Evolutionary conservation across 2,329 filamentous ascomycete genomes (phyloP).

Genomic region (Aureobasidium mangrovei): DNA sequence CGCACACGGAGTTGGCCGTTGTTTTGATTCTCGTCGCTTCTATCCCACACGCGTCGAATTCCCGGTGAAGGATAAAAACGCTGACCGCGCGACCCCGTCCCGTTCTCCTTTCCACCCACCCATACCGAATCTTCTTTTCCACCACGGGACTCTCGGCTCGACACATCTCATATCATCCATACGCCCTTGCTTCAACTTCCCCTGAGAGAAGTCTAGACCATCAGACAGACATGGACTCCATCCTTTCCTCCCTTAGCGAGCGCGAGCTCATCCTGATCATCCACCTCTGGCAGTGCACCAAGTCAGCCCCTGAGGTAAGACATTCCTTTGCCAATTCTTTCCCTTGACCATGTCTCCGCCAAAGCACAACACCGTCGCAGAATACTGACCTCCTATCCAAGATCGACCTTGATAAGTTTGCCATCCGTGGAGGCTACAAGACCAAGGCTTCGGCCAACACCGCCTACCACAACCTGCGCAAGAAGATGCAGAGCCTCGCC

Average conservation of each 20-base stretch:
- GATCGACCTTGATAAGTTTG: constrained; percentile 20
- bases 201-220: no score
- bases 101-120: no score
- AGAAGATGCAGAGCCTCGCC: constrained; percentile 70
- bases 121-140: no score
- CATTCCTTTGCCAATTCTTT: background rate
- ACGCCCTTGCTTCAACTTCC: no score
- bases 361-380: background rate
- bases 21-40: no score
- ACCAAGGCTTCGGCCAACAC: constrained; percentile 18
- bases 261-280: background rate
- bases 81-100: no score
- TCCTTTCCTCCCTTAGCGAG: background rate
- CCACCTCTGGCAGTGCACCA: background rate
- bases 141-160: no score
- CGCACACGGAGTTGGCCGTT: no score
- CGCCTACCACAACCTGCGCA: constrained; percentile 51
- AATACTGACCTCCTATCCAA: background rate
- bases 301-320: background rate
- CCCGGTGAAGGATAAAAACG: no score
- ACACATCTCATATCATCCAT: no score
- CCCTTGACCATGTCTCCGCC: background rate
- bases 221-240: background rate
- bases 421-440: constrained; percentile 17
- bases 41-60: no score